Conservation (phyloP, 2,329 filamentous ascomycete species). For the Talaromyces marneffei region DNA sequence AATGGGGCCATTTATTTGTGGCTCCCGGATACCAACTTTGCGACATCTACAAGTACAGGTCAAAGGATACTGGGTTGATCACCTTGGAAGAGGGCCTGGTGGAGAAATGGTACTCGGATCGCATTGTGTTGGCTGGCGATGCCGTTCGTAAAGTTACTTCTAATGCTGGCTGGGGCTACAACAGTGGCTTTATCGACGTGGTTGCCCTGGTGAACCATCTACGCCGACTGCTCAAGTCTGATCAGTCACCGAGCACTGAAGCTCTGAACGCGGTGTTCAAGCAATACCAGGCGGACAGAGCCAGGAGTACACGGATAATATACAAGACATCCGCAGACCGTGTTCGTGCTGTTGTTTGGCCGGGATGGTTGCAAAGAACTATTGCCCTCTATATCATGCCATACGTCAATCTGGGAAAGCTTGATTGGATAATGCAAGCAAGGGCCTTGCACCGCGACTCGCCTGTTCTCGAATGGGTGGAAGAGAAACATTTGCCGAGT, state of each 20-base stretch:
- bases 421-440: not conserved
- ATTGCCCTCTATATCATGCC: not conserved
- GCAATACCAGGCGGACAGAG: not conserved
- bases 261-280: not conserved
- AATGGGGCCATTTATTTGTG: not conserved
- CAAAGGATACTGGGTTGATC: not conserved
- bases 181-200: constrained; percentile 3
- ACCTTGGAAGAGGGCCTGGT: constrained; percentile 10
- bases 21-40: not conserved
- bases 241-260: not conserved
- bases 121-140: constrained; percentile 11
- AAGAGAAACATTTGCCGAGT: not conserved
- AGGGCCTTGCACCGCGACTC: not conserved
- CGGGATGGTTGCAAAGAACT: not conserved
- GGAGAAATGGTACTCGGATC: constrained; percentile 5
- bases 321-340: not conserved
- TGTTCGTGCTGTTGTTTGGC: not conserved
- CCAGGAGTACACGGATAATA: not conserved
- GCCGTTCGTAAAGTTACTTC: constrained; percentile 3
- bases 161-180: constrained; percentile 1
- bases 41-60: not conserved
- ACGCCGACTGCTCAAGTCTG: not conserved
- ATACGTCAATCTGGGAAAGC: not conserved
- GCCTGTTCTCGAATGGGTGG: not conserved
- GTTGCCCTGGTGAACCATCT: constrained; percentile 4